Evolutionary conservation across 75 land plant species (phyloP).

Genomic region (Sequoia sempervirens): DNA sequence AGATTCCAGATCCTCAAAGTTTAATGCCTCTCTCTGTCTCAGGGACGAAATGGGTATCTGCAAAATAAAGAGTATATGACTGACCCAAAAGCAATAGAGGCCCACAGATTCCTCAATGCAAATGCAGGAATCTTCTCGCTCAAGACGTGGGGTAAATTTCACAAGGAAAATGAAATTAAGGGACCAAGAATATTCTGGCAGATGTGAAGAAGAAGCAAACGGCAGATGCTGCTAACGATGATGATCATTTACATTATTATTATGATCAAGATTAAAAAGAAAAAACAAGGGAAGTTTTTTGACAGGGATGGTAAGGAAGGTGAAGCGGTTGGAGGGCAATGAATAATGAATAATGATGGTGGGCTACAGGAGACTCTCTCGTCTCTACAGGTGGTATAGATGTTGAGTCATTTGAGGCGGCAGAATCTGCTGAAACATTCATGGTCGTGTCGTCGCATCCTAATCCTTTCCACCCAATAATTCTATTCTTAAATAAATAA

Average conservation of each 20-base stretch:
- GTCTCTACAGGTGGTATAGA: neutral
- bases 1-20: slow-evolving; percentile 11
- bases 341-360: neutral
- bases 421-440: slow-evolving; percentile 7
- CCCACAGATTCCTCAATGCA: slow-evolving; percentile 7
- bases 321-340: neutral
- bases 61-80: neutral
- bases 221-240: neutral
- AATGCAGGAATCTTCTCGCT: slow-evolving; percentile 1
- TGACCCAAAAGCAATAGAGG: slow-evolving; percentile 1
- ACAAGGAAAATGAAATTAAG: neutral
- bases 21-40: neutral
- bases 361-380: neutral
- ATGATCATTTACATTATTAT: neutral
- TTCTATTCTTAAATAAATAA: neutral
- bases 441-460: slow-evolving; percentile 13
- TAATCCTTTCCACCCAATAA: slow-evolving; percentile 2
- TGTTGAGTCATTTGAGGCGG: neutral
- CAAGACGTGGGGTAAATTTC: neutral
- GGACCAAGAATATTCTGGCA: slow-evolving; percentile 8
- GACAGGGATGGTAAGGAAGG: neutral
- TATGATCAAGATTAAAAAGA: neutral
- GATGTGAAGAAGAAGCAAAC: slow-evolving; percentile 1
- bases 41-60: slow-evolving; percentile 5
- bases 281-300: neutral